Evolutionary conservation across 768 basidiomycete genomes (phyloP).

Genomic region (Suillus alpinus): DNA sequence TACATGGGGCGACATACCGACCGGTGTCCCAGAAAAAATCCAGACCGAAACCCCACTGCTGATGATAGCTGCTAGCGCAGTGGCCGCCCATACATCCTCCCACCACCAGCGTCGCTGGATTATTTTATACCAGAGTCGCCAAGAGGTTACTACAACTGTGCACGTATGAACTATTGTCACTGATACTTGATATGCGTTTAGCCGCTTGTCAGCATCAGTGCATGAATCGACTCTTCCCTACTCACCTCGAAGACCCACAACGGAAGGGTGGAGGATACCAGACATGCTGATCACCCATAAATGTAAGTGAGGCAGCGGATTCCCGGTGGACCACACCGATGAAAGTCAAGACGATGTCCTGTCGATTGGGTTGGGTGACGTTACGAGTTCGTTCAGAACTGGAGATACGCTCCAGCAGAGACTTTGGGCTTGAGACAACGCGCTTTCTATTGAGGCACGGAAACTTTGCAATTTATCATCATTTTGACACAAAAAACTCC

Average conservation of each 20-base stretch:
- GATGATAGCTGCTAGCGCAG: constrained; percentile 1
- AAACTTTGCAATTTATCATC: not conserved
- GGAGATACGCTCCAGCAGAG: not conserved
- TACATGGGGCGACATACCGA: not conserved
- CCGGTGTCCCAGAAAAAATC: constrained; percentile 4
- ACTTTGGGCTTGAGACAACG: not conserved
- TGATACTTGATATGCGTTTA: not conserved
- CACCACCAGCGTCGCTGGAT: constrained; percentile 8
- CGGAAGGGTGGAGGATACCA: not conserved
- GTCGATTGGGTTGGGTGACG: not conserved
- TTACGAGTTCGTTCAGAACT: not conserved
- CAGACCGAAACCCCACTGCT: constrained; percentile 7
- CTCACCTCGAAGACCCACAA: not conserved
- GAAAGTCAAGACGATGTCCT: not conserved
- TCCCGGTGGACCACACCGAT: not conserved
- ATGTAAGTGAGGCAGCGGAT: not conserved
- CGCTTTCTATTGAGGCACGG: not conserved
- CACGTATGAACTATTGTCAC: constrained; percentile 4
- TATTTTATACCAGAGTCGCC: constrained; percentile 7
- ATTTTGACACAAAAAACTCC: not conserved
- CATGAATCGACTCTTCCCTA: not conserved
- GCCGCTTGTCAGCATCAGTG: not conserved
- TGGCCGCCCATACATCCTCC: constrained; percentile 10
- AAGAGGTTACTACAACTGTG: constrained; percentile 5
- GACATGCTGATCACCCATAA: not conserved